Evolutionary conservation across 345 rosid species (phyloP).

Genomic region (Alliaria petiolata): DNA sequence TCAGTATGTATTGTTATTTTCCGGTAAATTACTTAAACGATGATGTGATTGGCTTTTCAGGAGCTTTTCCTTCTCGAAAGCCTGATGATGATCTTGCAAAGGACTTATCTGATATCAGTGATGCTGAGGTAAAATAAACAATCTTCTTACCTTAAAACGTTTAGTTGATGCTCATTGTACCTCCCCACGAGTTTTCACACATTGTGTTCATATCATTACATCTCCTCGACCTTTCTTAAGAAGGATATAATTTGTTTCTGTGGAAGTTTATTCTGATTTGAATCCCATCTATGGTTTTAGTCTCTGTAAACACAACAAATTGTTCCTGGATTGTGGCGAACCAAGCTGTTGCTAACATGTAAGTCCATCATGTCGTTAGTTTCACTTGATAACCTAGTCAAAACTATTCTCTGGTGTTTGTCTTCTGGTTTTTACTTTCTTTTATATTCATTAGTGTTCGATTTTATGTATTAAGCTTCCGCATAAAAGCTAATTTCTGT

Average conservation of each 20-base stretch:
- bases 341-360: conserved; percentile 16
- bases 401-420: background rate
- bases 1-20: background rate
- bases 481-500: background rate
- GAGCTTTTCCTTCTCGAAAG: background rate
- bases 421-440: background rate
- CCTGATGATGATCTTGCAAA: conserved; percentile 1
- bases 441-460: background rate
- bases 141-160: background rate
- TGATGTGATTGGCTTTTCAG: conserved; percentile 11
- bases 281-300: conserved; percentile 25
- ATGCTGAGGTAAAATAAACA: conserved; percentile 30
- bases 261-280: conserved; percentile 12
- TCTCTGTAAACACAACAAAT: conserved; percentile 22
- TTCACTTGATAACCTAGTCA: conserved; percentile 1
- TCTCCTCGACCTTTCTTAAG: background rate
- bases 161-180: background rate
- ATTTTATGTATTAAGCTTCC: background rate
- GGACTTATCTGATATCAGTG: conserved; percentile 28
- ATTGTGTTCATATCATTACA: background rate
- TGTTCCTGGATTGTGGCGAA: conserved; percentile 28
- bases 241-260: background rate
- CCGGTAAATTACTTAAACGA: background rate
- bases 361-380: conserved; percentile 4
- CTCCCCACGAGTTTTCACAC: background rate